A percentile compares a stretch with the other conserved stretches of the same genome.
phyloP scores from a whole-genome alignment of 257 asterid species.

The Echites panduratus region DNA sequence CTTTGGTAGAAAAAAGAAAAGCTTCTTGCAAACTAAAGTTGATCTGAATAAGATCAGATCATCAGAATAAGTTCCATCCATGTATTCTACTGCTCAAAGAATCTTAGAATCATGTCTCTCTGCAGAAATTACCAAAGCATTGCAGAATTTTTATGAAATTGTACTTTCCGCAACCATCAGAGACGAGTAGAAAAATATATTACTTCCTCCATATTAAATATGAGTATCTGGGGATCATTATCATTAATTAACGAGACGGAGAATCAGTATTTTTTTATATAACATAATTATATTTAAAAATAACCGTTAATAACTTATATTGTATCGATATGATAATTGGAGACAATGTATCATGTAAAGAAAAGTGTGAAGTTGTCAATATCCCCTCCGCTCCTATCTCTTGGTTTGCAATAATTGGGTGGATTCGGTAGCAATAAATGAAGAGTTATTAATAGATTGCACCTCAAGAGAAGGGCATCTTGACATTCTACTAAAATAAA shows the following conservation, averaged over 20 bases:
- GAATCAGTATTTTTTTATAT: too few species aligned
- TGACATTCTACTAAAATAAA: background rate
- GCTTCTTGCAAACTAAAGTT: conserved; percentile 5
- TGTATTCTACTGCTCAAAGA: conserved; percentile 1
- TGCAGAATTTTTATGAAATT: background rate
- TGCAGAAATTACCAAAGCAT: background rate
- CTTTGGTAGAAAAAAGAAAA: background rate
- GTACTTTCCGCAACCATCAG: background rate
- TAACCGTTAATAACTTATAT: too few species aligned
- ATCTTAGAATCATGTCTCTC: conserved; percentile 7
- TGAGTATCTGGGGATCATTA: too few species aligned
- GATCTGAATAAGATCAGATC: conserved; percentile 1
- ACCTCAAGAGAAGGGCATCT: conserved; percentile 1
- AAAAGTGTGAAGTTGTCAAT: conserved; percentile 10
- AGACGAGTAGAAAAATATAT: too few species aligned
- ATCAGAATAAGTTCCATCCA: conserved; percentile 16
- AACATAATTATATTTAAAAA: too few species aligned
- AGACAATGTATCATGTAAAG: too few species aligned
- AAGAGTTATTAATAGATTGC: background rate
- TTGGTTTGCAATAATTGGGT: conserved; percentile 2
- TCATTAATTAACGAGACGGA: too few species aligned
- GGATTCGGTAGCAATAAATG: background rate
- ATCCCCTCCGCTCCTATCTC: background rate
- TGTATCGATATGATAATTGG: too few species aligned
- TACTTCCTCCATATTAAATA: too few species aligned